Evolutionary conservation across 2,329 filamentous ascomycete species (phyloP).

Genomic region (Meredithiella fracta): DNA sequence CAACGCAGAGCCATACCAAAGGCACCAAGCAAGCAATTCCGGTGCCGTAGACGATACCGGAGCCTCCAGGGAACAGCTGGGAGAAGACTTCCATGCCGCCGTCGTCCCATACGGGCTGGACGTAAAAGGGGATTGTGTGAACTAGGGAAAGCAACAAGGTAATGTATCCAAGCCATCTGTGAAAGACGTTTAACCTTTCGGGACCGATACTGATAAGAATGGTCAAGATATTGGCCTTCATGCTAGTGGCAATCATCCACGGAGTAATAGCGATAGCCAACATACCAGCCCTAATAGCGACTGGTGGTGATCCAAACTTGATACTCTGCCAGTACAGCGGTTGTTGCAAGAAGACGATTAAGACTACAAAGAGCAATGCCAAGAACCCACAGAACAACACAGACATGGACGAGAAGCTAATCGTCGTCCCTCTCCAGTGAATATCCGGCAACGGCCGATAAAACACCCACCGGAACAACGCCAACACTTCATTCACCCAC

Average conservation of each 20-base stretch:
- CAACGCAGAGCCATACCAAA: constrained; percentile 65
- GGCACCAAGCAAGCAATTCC: constrained; percentile 71
- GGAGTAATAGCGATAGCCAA: constrained; percentile 79
- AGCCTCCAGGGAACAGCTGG: constrained; percentile 47
- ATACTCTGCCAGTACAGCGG: constrained; percentile 85
- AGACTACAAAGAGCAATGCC: constrained; percentile 53
- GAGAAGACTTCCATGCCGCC: constrained; percentile 55
- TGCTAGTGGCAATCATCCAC: constrained; percentile 79
- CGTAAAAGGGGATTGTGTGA: constrained; percentile 76
- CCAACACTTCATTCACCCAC: constrained; percentile 60
- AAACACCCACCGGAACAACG: constrained; percentile 75
- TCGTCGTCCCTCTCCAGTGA: constrained; percentile 45
- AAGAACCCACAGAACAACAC: constrained; percentile 52
- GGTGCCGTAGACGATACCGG: constrained; percentile 65
- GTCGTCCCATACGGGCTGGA: constrained; percentile 75
- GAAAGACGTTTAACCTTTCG: constrained; percentile 80
- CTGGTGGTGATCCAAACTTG: constrained; percentile 66
- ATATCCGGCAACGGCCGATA: constrained; percentile 72
- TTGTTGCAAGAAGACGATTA: constrained; percentile 76
- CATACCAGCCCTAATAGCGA: constrained; percentile 82
- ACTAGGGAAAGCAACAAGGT: constrained; percentile 69
- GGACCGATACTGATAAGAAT: constrained; percentile 80
- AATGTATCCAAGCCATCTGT: constrained; percentile 80
- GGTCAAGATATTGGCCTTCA: constrained; percentile 77
- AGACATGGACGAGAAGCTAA: constrained; percentile 68